Conservation (phyloP, 2,329 filamentous ascomycete genomes). For the Pseudocercospora crystallina region DNA sequence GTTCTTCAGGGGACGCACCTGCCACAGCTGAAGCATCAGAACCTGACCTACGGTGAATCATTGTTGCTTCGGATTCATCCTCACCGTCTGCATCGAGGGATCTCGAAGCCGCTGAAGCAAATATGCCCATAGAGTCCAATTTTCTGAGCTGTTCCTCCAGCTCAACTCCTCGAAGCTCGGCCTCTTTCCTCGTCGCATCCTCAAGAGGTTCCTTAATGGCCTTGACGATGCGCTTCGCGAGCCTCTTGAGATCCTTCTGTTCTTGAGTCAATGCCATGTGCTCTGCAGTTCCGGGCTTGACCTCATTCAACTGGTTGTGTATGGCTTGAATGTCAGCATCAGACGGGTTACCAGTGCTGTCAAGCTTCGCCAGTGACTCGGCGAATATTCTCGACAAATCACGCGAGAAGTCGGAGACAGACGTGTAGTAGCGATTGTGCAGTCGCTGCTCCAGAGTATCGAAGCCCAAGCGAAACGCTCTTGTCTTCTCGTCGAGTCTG, state of each 20-base stretch:
- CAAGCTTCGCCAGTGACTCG: slow-evolving; percentile 45
- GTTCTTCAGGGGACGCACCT: slow-evolving; percentile 31
- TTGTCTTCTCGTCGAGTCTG: slow-evolving; percentile 61
- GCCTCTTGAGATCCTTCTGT: slow-evolving; percentile 74
- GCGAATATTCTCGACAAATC: slow-evolving; percentile 59
- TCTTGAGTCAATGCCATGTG: slow-evolving; percentile 55
- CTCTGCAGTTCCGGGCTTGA: slow-evolving; percentile 36
- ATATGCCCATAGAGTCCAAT: slow-evolving; percentile 67
- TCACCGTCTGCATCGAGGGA: slow-evolving; percentile 49
- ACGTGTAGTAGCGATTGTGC: slow-evolving; percentile 58
- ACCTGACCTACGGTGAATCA: slow-evolving; percentile 26
- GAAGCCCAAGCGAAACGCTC: slow-evolving; percentile 56
- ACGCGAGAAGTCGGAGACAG: slow-evolving; percentile 60
- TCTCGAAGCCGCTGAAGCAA: slow-evolving; percentile 45
- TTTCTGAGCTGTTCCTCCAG: slow-evolving; percentile 70
- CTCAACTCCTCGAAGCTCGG: slow-evolving; percentile 71
- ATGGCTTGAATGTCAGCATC: slow-evolving; percentile 34
- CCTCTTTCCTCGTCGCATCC: slow-evolving; percentile 73
- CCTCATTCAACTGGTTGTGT: slow-evolving; percentile 42
- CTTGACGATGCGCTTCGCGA: slow-evolving; percentile 89
- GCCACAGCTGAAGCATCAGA: slow-evolving; percentile 43
- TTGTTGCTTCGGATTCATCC: slow-evolving; percentile 36
- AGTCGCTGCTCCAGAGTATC: slow-evolving; percentile 54
- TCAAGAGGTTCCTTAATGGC: slow-evolving; percentile 76
- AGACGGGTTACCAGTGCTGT: slow-evolving; percentile 26